These are phyloP conservation scores for Paecilomyces dactylethromorphus DNA, from an alignment of 2,329 filamentous ascomycete species.

Conservation along the genomic window DNA sequence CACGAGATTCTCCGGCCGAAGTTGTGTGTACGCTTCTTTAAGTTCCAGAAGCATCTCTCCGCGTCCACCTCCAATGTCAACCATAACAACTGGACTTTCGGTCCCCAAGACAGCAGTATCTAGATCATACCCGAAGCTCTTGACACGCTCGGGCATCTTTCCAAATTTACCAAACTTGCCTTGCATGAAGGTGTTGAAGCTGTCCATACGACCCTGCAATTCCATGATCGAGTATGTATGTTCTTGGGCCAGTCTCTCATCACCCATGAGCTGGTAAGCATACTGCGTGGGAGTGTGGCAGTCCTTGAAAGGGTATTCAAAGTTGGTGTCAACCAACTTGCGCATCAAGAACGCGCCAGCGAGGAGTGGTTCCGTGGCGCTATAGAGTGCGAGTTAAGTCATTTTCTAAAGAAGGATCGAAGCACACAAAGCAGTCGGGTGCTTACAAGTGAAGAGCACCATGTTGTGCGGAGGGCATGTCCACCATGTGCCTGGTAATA, in stretches of 20 bases:
- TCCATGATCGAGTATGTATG: slow-evolving; percentile 34
- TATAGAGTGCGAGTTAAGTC: slow-evolving; percentile 1
- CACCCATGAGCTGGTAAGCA: slow-evolving; percentile 25
- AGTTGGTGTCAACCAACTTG: slow-evolving; percentile 25
- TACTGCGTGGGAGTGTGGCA: slow-evolving; percentile 27
- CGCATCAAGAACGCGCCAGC: slow-evolving; percentile 29
- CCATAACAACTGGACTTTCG: slow-evolving; percentile 16
- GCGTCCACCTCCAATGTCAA: slow-evolving; percentile 32
- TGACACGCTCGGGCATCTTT: slow-evolving; percentile 24
- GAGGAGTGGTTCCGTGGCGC: slow-evolving; percentile 29
- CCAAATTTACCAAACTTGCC: slow-evolving; percentile 30
- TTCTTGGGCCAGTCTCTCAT: slow-evolving; percentile 17
- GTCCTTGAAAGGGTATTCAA: slow-evolving; percentile 29
- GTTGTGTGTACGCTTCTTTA: slow-evolving; percentile 24
- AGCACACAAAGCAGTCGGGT: background rate
- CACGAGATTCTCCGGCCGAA: slow-evolving; percentile 20
- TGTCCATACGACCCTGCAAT: slow-evolving; percentile 28
- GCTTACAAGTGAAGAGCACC: slow-evolving; percentile 32
- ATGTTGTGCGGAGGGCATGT: slow-evolving; percentile 28
- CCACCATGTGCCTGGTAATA: slow-evolving; percentile 27
- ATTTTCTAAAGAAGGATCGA: background rate
- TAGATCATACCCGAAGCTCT: slow-evolving; percentile 25
- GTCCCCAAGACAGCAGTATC: slow-evolving; percentile 13
- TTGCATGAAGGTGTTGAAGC: slow-evolving; percentile 34
- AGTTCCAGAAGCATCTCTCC: slow-evolving; percentile 32